These are phyloP conservation scores for Gonium pectorale DNA, from an alignment of 139 green algal genomes.

Conservation along the genomic window DNA sequence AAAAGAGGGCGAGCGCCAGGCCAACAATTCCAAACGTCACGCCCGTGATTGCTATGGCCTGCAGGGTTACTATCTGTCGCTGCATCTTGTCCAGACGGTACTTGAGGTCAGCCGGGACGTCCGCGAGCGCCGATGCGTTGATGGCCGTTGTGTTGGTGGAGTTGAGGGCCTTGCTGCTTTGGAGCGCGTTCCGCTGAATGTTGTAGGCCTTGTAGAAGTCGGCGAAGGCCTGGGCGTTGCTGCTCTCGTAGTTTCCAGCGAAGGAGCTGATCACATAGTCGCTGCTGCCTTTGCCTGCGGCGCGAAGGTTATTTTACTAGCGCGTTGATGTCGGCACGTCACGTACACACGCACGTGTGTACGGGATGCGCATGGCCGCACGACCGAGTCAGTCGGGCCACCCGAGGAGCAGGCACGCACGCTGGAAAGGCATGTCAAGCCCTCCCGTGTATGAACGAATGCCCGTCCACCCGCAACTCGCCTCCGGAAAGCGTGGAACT, in stretches of 20 bases:
- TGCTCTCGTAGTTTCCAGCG: constrained; percentile 13
- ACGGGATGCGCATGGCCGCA: too few species aligned
- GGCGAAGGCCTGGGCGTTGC: not conserved
- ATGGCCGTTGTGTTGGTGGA: not conserved
- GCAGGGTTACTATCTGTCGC: constrained; percentile 14
- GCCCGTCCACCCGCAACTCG: too few species aligned
- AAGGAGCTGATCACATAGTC: constrained; percentile 37
- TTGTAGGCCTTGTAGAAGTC: constrained; percentile 37
- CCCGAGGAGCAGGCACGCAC: too few species aligned
- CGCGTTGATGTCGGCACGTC: too few species aligned
- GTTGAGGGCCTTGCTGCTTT: not conserved
- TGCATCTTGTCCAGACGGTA: constrained; percentile 18
- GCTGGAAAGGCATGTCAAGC: too few species aligned
- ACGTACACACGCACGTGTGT: too few species aligned
- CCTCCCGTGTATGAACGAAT: too few species aligned
- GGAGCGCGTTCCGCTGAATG: not conserved
- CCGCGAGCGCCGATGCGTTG: constrained; percentile 2
- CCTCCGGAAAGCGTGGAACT: not conserved
- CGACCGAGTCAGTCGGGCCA: too few species aligned
- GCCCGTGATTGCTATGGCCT: constrained; percentile 22
- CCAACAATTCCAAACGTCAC: constrained; percentile 31
- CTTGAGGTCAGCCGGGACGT: constrained; percentile 9
- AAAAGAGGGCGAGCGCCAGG: not conserved
- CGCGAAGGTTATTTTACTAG: too few species aligned
- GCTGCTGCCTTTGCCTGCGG: constrained; percentile 15